These are phyloP conservation scores for Colletotrichum caudatum DNA, from an alignment of 2,329 filamentous ascomycete genomes.

Conservation along the genomic window DNA sequence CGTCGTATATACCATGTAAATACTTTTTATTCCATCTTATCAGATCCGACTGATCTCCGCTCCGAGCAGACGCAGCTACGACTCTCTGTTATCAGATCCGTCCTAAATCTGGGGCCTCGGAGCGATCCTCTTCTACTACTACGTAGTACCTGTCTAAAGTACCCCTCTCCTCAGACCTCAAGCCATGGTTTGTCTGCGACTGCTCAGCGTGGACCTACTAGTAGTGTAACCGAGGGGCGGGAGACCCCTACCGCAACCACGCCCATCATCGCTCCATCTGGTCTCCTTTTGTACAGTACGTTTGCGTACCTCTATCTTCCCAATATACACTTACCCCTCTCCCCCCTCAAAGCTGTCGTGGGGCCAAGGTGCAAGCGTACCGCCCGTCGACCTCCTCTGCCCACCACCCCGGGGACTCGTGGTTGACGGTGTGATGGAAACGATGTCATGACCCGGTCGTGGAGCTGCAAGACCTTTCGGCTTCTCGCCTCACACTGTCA, in stretches of 20 bases:
- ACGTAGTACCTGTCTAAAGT: no score
- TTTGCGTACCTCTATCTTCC: constrained; percentile 5
- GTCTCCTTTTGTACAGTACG: neutral
- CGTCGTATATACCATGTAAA: no score
- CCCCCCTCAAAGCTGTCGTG: neutral
- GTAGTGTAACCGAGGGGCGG: neutral
- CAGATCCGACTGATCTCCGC: constrained; percentile 24
- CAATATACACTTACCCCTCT: constrained; percentile 5
- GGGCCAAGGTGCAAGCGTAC: constrained; percentile 17
- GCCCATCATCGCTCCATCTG: neutral
- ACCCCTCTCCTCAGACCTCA: neutral
- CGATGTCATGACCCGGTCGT: constrained; percentile 34
- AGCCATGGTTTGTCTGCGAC: constrained; percentile 22
- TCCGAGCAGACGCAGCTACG: neutral
- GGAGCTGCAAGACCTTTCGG: constrained; percentile 10
- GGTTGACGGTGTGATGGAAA: constrained; percentile 22
- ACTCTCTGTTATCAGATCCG: constrained; percentile 15
- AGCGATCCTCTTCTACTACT: neutral
- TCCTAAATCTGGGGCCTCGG: constrained; percentile 9
- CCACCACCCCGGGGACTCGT: constrained; percentile 22
- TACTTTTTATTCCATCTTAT: constrained; percentile 34
- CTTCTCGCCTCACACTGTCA: constrained; percentile 17
- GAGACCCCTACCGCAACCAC: constrained; percentile 18
- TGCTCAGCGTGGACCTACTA: constrained; percentile 9
- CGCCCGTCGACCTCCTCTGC: constrained; percentile 37